Percentiles rank a stretch among this genome's conserved stretches.
Conservation (phyloP, 371 early-diverging fungal genomes). For the Rhizopus sp. region DNA sequence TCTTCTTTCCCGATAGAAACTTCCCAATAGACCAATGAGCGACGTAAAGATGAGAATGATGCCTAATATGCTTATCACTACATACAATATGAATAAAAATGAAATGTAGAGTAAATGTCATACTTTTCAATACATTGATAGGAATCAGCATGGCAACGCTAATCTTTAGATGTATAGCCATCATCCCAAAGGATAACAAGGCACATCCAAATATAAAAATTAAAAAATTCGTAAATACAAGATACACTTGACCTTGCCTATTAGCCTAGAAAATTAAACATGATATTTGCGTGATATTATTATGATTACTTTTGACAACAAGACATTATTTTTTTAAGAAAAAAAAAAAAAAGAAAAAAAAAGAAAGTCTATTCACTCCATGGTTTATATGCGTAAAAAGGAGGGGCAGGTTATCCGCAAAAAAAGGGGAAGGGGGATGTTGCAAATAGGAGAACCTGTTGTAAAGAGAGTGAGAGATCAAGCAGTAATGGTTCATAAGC, state of each 20-base stretch:
- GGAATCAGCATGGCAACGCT: conserved; percentile 35
- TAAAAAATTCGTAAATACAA: conserved; percentile 33
- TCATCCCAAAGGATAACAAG: conserved; percentile 36
- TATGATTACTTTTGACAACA: conserved; percentile 46
- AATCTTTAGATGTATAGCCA: conserved; percentile 35
- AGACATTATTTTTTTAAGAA: conserved; percentile 28
- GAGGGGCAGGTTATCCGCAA: background rate
- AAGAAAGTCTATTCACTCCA: background rate
- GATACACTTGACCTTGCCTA: conserved; percentile 38
- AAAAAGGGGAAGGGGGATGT: background rate
- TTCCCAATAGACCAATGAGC: conserved; percentile 36
- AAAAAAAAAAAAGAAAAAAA: conserved; percentile 4
- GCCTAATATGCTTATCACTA: conserved; percentile 47
- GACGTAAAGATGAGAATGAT: conserved; percentile 41
- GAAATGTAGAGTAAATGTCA: conserved; percentile 1
- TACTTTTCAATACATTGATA: conserved; percentile 45
- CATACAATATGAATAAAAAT: background rate
- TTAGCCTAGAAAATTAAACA: background rate
- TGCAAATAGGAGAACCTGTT: background rate
- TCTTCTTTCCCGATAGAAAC: conserved; percentile 31
- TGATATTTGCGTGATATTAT: background rate
- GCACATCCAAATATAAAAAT: conserved; percentile 39
- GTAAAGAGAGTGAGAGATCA: background rate
- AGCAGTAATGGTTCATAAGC: background rate
- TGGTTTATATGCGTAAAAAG: conserved; percentile 1